phyloP scores from a whole-genome alignment of 495 filamentous ascomycete species.

The Saxispiralis lemnorum region DNA sequence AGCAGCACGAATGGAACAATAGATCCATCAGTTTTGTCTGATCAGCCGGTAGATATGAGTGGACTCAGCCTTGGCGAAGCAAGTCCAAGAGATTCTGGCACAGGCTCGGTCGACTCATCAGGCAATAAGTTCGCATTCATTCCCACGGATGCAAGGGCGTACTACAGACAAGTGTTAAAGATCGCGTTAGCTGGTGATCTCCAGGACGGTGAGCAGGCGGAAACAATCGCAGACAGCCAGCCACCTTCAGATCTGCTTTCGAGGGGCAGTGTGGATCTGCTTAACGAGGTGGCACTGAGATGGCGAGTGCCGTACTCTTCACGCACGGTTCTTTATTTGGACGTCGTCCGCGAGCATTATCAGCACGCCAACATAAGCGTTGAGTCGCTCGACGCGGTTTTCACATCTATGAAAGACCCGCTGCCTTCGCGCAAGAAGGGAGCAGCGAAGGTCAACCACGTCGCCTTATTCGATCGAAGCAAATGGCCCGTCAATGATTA shows the following conservation, averaged over 20 bases:
- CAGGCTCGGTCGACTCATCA: constrained; percentile 32
- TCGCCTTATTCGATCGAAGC: constrained; percentile 36
- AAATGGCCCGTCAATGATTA: constrained; percentile 74
- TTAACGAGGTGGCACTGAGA: constrained; percentile 67
- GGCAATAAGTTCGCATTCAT: constrained; percentile 55
- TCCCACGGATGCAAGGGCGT: constrained; percentile 63
- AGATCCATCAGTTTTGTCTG: constrained; percentile 45
- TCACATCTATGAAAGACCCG: constrained; percentile 60
- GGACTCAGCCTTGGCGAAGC: constrained; percentile 47
- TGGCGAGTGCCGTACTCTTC: constrained; percentile 85
- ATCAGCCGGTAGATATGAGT: constrained; percentile 63
- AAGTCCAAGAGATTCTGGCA: constrained; percentile 17
- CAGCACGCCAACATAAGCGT: constrained; percentile 68
- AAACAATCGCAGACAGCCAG: constrained; percentile 34
- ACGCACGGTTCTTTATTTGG: constrained; percentile 62
- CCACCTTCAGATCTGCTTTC: constrained; percentile 38
- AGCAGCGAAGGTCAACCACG: constrained; percentile 31
- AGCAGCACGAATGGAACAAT: constrained; percentile 29
- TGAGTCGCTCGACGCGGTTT: constrained; percentile 63
- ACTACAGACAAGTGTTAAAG: constrained; percentile 60
- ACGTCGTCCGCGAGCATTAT: constrained; percentile 71
- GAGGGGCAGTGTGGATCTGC: constrained; percentile 61
- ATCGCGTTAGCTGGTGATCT: constrained; percentile 57
- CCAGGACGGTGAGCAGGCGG: constrained; percentile 38
- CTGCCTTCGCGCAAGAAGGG: constrained; percentile 39